phyloP scores from a whole-genome alignment of 2,329 filamentous ascomycete genomes.

The Phaeosphaeriaceae sp. region DNA sequence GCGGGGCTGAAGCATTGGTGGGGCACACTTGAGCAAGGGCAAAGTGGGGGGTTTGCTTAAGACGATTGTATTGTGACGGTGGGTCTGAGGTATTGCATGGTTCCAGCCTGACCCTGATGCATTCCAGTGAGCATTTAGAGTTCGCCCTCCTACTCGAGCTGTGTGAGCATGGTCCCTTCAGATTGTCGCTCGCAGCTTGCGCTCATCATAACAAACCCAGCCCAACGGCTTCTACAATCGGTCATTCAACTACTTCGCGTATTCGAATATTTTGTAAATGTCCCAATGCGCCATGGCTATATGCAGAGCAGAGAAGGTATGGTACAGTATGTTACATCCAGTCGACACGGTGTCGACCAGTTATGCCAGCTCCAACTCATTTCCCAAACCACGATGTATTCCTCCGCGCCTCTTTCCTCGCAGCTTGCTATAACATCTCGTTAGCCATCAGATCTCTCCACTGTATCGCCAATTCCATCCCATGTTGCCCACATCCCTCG shows the following conservation, averaged over 20 bases:
- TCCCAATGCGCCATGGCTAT: not conserved
- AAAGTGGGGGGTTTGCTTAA: not conserved
- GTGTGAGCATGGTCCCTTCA: too few species aligned
- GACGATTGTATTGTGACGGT: not conserved
- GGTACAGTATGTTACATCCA: not conserved
- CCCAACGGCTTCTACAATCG: too few species aligned
- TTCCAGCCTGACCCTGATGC: not conserved
- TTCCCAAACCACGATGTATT: slow-evolving; percentile 30
- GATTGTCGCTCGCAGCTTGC: too few species aligned
- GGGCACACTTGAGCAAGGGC: not conserved
- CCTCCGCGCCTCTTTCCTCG: slow-evolving; percentile 30
- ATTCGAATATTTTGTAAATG: not conserved
- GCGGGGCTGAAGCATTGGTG: not conserved
- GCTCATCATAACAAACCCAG: too few species aligned
- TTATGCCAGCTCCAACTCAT: not conserved
- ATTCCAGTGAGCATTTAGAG: not conserved
- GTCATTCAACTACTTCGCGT: too few species aligned
- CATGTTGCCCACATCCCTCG: not conserved
- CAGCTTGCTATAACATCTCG: slow-evolving; percentile 19
- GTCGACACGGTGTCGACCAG: not conserved
- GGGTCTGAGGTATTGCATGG: not conserved
- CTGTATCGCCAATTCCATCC: not conserved
- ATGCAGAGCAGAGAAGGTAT: not conserved
- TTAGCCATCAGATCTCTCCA: slow-evolving; percentile 5
- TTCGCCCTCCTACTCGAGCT: too few species aligned